Conservation (phyloP, 1,284 basidiomycete species). For the Athelia sp. region DNA sequence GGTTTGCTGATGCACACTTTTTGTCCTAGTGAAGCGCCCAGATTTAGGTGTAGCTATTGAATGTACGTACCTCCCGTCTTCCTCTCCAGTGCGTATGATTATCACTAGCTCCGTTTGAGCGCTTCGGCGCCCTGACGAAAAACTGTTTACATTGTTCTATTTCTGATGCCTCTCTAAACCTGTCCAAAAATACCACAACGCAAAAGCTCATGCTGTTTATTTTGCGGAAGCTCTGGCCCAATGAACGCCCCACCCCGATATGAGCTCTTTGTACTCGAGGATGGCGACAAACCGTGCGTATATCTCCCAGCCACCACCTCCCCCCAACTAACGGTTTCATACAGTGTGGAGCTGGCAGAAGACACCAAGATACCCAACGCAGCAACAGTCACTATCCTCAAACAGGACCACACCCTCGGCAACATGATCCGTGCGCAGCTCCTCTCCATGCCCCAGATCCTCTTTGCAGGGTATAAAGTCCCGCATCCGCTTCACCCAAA, state of each 20-base stretch:
- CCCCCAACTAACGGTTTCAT: conserved; percentile 11
- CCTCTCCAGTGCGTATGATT: not conserved
- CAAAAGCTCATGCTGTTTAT: not conserved
- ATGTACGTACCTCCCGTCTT: not conserved
- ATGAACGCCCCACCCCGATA: conserved; percentile 95
- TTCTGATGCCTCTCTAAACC: conserved; percentile 4
- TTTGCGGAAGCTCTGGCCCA: not conserved
- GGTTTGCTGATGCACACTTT: too few relatives aligned
- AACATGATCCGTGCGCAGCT: conserved; percentile 97
- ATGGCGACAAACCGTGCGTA: conserved; percentile 89
- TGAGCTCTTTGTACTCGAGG: conserved; percentile 88
- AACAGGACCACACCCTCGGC: conserved; percentile 96
- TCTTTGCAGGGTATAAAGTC: conserved; percentile 97
- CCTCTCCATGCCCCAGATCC: conserved; percentile 76
- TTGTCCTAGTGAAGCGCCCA: too few relatives aligned
- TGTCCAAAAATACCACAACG: not conserved
- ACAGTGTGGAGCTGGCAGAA: conserved; percentile 85
- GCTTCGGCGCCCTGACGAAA: conserved; percentile 19
- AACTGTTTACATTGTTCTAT: conserved; percentile 13
- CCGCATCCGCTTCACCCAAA: conserved; percentile 95
- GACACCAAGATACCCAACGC: conserved; percentile 98
- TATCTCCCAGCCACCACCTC: too few relatives aligned
- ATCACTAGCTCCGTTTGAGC: conserved; percentile 51
- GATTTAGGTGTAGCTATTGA: too few relatives aligned
- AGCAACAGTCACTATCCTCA: conserved; percentile 89